Evolutionary conservation across 257 asterid genomes (phyloP).

Genomic region (Ehretia macrophylla): DNA sequence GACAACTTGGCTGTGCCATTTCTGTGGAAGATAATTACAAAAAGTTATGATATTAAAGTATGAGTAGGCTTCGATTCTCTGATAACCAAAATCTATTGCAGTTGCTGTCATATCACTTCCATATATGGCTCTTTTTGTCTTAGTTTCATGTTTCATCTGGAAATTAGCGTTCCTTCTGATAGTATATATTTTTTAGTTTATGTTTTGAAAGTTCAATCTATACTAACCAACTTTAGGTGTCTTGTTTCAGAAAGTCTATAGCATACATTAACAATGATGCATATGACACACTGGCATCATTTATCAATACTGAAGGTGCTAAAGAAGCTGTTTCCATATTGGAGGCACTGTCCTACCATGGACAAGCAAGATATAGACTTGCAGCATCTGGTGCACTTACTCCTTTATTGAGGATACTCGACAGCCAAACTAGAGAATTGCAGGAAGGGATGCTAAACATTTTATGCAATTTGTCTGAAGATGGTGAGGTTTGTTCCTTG

Average conservation of each 20-base stretch:
- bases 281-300: conserved; percentile 52
- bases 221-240: conserved; percentile 14
- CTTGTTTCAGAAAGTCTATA: conserved; percentile 34
- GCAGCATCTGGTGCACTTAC: conserved; percentile 49
- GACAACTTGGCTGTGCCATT: too few species aligned
- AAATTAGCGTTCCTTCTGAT: background rate
- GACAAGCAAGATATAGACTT: conserved; percentile 27
- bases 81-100: too few species aligned
- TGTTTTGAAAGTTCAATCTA: conserved; percentile 4
- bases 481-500: conserved; percentile 24
- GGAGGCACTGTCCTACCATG: conserved; percentile 41
- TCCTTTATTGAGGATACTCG: conserved; percentile 48
- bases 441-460: conserved; percentile 54
- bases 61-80: too few species aligned
- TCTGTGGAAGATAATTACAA: too few species aligned
- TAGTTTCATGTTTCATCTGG: too few species aligned
- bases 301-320: conserved; percentile 58
- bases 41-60: too few species aligned
- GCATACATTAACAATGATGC: conserved; percentile 52
- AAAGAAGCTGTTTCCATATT: conserved; percentile 54
- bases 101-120: too few species aligned
- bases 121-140: too few species aligned
- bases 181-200: background rate
- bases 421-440: conserved; percentile 35
- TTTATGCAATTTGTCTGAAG: conserved; percentile 45